Conservation (phyloP, 2,329 filamentous ascomycete genomes). For the Arthrinium phaeospermum region DNA sequence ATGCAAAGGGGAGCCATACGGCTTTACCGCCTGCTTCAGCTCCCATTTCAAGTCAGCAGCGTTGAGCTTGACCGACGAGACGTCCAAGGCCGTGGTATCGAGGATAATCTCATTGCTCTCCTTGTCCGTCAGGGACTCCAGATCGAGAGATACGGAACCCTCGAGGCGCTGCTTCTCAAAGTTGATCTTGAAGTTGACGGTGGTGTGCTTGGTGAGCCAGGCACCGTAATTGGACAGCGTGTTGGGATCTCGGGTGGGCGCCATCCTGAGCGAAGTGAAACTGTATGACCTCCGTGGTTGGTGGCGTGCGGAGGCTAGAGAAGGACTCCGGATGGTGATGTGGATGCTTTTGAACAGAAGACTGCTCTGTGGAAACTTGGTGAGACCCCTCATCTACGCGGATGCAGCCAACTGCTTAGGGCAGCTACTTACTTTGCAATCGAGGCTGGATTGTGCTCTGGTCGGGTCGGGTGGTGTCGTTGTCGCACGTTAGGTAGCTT, state of each 20-base stretch:
- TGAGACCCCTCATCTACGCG: slow-evolving; percentile 32
- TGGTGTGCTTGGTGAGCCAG: slow-evolving; percentile 84
- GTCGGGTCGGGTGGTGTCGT: neutral
- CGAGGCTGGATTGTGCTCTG: neutral
- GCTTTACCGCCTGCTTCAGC: slow-evolving; percentile 71
- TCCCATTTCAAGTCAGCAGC: slow-evolving; percentile 70
- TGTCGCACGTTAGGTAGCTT: neutral
- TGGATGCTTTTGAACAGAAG: slow-evolving; percentile 36
- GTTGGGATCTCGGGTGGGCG: slow-evolving; percentile 74
- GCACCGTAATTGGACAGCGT: slow-evolving; percentile 91
- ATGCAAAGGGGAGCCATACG: slow-evolving; percentile 75
- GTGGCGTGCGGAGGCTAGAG: slow-evolving; percentile 25
- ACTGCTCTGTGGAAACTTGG: slow-evolving; percentile 35
- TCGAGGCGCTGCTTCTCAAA: slow-evolving; percentile 80
- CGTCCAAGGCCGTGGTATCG: slow-evolving; percentile 83
- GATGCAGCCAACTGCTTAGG: slow-evolving; percentile 6
- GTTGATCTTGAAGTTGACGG: slow-evolving; percentile 80
- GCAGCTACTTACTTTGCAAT: slow-evolving; percentile 7
- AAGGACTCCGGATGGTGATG: slow-evolving; percentile 35
- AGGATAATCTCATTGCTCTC: slow-evolving; percentile 80
- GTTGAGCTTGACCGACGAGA: slow-evolving; percentile 74
- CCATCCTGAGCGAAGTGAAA: slow-evolving; percentile 35
- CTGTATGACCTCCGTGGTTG: slow-evolving; percentile 29
- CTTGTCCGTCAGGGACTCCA: slow-evolving; percentile 78
- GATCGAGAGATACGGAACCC: slow-evolving; percentile 76